Conservation (phyloP, 306 rosid genomes). For the Gastrolobium bilobum region DNA sequence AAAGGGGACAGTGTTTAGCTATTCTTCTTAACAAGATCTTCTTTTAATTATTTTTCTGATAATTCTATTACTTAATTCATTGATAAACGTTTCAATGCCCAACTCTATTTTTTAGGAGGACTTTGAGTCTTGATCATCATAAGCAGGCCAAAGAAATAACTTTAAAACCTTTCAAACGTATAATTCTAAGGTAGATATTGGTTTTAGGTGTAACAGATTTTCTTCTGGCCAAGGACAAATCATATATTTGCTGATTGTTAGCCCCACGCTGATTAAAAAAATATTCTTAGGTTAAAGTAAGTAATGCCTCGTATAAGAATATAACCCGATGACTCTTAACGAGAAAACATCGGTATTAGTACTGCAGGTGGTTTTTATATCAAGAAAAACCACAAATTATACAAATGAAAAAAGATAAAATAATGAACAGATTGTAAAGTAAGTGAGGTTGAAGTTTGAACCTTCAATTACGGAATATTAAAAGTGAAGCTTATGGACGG, state of each 20-base stretch:
- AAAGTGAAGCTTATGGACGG: conserved; percentile 6
- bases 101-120: conserved; percentile 8
- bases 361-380: neutral
- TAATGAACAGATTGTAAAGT: neutral
- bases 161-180: neutral
- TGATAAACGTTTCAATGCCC: neutral
- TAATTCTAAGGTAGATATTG: neutral
- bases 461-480: neutral
- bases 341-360: neutral
- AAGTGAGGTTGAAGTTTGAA: neutral
- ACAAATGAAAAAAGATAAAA: neutral
- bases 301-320: neutral
- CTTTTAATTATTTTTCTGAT: neutral
- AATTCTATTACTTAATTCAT: neutral
- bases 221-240: neutral
- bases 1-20: neutral
- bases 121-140: neutral
- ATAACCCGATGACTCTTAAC: neutral
- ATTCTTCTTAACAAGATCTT: neutral
- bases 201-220: neutral
- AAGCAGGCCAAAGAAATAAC: neutral
- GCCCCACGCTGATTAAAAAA: neutral
- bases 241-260: neutral
- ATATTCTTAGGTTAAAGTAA: neutral
- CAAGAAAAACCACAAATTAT: neutral